These are phyloP conservation scores for Cairneyella variabilis DNA, from an alignment of 495 filamentous ascomycete genomes.

Conservation along the genomic window DNA sequence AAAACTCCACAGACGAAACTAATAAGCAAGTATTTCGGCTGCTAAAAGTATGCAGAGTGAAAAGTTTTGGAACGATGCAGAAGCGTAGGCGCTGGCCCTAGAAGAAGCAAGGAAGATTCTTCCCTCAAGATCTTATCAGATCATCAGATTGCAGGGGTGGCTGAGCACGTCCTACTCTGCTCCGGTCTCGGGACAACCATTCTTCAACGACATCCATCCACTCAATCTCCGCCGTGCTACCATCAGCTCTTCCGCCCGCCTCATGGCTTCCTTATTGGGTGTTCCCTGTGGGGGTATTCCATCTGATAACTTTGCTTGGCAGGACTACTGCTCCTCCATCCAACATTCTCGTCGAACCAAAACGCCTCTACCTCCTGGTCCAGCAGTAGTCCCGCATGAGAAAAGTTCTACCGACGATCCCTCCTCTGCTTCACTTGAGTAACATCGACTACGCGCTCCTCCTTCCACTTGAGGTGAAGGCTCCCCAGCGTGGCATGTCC, in stretches of 20 bases:
- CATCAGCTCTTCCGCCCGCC: neutral
- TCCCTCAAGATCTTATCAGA: slow-evolving; percentile 12
- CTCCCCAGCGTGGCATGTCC: no score
- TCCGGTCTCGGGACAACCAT: slow-evolving; percentile 1
- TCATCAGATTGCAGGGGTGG: slow-evolving; percentile 11
- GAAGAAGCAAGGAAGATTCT: slow-evolving; percentile 14
- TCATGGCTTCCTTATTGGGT: neutral
- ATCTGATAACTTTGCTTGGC: slow-evolving; percentile 12
- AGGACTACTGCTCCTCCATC: no score
- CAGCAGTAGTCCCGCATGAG: no score
- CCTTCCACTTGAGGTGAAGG: no score
- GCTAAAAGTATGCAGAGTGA: neutral
- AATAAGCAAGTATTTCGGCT: neutral
- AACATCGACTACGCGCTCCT: no score
- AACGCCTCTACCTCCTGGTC: no score
- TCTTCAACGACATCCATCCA: neutral
- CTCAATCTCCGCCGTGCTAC: neutral
- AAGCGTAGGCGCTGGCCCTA: neutral
- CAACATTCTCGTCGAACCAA: no score
- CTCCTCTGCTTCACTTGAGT: no score
- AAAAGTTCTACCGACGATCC: no score
- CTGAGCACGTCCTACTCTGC: neutral
- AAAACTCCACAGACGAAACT: neutral
- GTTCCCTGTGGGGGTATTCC: neutral
- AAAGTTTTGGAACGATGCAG: neutral